phyloP scores from a whole-genome alignment of 2,329 filamentous ascomycete species.

The Coniochaeta sp. region DNA sequence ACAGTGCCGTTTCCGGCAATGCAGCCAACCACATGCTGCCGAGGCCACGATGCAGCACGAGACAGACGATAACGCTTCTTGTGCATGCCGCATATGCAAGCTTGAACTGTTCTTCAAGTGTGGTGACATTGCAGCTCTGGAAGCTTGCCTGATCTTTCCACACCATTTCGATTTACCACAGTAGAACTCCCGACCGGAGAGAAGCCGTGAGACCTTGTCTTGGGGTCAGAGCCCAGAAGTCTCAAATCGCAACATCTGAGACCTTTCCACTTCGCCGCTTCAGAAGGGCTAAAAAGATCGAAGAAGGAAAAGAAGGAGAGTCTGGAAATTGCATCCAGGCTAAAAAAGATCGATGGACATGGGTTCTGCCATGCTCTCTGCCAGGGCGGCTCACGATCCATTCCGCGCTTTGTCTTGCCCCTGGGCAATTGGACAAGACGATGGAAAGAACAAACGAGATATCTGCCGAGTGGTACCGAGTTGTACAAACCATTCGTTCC shows the following conservation, averaged over 20 bases:
- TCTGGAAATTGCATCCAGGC: neutral
- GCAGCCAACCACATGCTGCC: neutral
- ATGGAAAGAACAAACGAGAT: neutral
- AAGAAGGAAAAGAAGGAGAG: neutral
- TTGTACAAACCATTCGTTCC: neutral
- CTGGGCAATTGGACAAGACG: neutral
- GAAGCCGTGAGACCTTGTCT: neutral
- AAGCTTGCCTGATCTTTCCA: neutral
- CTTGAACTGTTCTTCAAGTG: neutral
- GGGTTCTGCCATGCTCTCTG: neutral
- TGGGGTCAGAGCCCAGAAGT: too few relatives aligned
- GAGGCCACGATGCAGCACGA: neutral
- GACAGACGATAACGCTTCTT: neutral
- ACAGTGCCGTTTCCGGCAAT: neutral
- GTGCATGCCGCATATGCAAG: neutral
- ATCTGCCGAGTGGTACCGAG: neutral
- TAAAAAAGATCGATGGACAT: neutral
- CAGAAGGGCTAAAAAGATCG: neutral
- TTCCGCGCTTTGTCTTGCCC: neutral
- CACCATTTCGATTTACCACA: too few relatives aligned
- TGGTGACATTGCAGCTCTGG: neutral
- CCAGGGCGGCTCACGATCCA: neutral
- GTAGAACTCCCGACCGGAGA: too few relatives aligned
- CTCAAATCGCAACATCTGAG: conserved; percentile 1
- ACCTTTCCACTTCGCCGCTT: neutral